These are phyloP conservation scores for Cercospora brassicicola DNA, from an alignment of 2,329 filamentous ascomycete genomes.

Conservation along the genomic window DNA sequence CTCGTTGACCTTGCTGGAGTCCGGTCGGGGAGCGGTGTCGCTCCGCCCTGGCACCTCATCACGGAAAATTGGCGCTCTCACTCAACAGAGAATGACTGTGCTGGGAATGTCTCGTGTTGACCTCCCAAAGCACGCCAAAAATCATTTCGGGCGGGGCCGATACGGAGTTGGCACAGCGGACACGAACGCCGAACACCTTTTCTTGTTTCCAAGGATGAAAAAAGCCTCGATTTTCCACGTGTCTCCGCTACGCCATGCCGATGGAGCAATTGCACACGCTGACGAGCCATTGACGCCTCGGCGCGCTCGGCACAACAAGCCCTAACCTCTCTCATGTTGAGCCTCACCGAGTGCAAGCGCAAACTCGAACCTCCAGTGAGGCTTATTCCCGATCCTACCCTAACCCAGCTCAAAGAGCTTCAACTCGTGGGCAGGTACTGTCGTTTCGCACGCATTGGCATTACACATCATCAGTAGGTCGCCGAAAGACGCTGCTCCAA, in stretches of 20 bases:
- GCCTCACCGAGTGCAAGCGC: background rate
- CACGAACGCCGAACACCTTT: conserved; percentile 11
- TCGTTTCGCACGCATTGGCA: background rate
- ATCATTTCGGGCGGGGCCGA: conserved; percentile 8
- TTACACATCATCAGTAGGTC: conserved; percentile 50
- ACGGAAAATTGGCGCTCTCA: background rate
- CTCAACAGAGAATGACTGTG: background rate
- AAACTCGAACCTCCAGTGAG: background rate
- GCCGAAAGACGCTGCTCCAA: conserved; percentile 73
- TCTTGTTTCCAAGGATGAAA: background rate
- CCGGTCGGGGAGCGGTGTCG: background rate
- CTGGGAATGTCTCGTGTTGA: background rate
- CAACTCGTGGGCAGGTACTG: background rate
- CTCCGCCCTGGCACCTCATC: background rate
- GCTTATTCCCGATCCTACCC: background rate
- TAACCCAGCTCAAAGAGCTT: background rate
- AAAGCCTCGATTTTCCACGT: background rate
- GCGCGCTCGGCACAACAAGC: background rate
- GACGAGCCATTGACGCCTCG: background rate
- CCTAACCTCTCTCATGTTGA: background rate
- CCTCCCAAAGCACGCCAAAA: background rate
- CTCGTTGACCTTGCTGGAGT: background rate
- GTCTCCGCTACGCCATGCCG: background rate
- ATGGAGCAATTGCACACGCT: background rate
- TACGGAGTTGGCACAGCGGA: background rate